Base-by-base conservation (phyloP, 306 rosid species). In the Lathyrus oleraceus region DNA sequence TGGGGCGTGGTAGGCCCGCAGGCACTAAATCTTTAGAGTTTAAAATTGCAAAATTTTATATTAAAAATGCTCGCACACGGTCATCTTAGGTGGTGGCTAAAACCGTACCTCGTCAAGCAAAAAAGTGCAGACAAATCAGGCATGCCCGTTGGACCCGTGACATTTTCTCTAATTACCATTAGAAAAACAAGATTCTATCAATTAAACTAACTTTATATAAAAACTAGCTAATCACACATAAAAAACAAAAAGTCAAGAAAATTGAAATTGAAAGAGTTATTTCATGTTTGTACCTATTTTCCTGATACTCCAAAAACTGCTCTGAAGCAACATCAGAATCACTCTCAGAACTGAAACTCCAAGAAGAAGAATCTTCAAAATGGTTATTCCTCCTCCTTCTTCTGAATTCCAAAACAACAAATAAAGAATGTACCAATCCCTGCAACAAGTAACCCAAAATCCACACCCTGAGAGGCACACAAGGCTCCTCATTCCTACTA, bases 381-480 rank as follows among this genome's bases (percentile, higher is more conserved):
- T 14, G 67, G 13, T 30, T 19, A 11, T 8, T 21, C 35, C 12
- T 69, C 25, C 85, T 80, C 40, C 88, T 79, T 21, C 72, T 82
- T 61, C 76, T 79, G 61, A 74, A 87, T 79, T 83, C 86, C 0
- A 60, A 58, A 57, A 85, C 69, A 2, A 88, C 96, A 57, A 92
- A 86, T 16, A 78, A 74, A 61, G 85, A 70, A 45, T 88, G 99
- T 75, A 87, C 47, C 28, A 70, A 20, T 17, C 91, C 86, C 11
- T 85, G 92, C 67, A 85, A 21, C 38, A 79, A 74, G 69, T 88
- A 91, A 15, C 96, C 97, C 19, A 62, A 42, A n/a, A 91, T 72
- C 99, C 99, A 94, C 27, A 81, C 61, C 83, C 97, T 88, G 14
- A 94, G 60, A 0, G 99, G 97, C 63, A 81, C 91, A 47, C 68